Base-by-base conservation (phyloP, 2,329 filamentous ascomycete genomes). In the Calcarisporium arbuscula region DNA sequence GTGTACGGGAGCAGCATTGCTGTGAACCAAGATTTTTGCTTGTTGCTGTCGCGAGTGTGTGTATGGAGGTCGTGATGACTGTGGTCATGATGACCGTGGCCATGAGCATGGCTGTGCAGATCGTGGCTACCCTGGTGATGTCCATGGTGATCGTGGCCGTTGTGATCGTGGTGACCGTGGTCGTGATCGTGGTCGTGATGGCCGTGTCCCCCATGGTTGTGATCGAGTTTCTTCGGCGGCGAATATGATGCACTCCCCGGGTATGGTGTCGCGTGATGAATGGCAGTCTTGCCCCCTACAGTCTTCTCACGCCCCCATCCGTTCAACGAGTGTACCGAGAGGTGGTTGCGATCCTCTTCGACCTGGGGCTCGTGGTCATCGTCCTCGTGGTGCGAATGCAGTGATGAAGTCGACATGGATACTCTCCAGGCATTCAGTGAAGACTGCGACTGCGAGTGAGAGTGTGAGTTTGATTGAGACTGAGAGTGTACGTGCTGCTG, bases 1-100 rank as follows among this genome's bases (percentile, higher is more conserved):
- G 80, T 82, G 35, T 75, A 70, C 1, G 72, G 71, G n/a, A 96
- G 67, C 4, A 96, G 57, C 36, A 82, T 72, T 11, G 70, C 74
- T 0, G 90, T 94, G 25, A 94, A 67, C 30, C 62, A 67, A 1
- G 87, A 94, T 26, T 77, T 70, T 30, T 71, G 61, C 9, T 60
- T 60, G 37, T 65, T 61, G 32, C 64, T 57, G 9, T 61, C 53
- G 30, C 65, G 57, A 6, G 60, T 48, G 36, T 65, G 47, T 16
- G 48, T 39, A 23, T 43, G 35, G 8, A 43, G 19, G 20, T 46
- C 40, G 32, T 56, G 47, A 28, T 36, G 45, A 22, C 61, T 51
- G 28, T 45, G 44, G 35, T 54, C 49, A 23, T 42, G 36, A 28
- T 61, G 57, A n/a, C 34, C 22, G 19, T 57, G 48, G 18, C 27